These are phyloP conservation scores for Fraxinus excelsior DNA, from an alignment of 257 asterid genomes.

Conservation along the genomic window DNA sequence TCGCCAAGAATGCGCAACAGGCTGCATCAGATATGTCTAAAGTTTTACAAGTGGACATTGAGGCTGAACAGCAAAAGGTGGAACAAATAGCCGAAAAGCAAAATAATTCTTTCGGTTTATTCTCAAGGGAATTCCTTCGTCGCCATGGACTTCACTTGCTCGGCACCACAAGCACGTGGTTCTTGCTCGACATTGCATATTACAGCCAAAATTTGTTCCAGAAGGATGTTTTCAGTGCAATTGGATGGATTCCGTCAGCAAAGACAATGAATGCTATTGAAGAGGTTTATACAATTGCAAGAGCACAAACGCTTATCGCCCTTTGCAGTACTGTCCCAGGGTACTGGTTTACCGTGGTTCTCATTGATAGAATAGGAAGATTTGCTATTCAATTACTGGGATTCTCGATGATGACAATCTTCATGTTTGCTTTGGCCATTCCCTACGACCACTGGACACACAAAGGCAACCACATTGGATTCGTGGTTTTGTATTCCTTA, in stretches of 20 bases:
- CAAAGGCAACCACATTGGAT: slow-evolving; percentile 36
- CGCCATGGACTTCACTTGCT: slow-evolving; percentile 34
- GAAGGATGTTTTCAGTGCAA: slow-evolving; percentile 25
- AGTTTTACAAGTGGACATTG: slow-evolving; percentile 30
- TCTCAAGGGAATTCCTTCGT: slow-evolving; percentile 29
- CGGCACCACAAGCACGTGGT: slow-evolving; percentile 35
- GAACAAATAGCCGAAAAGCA: not conserved
- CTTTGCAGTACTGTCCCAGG: slow-evolving; percentile 61
- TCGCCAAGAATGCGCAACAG: slow-evolving; percentile 27
- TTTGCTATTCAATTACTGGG: slow-evolving; percentile 34
- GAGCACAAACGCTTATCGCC: slow-evolving; percentile 49
- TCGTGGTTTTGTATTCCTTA: slow-evolving; percentile 32
- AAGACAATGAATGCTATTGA: slow-evolving; percentile 27
- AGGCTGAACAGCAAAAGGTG: slow-evolving; percentile 17
- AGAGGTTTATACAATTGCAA: slow-evolving; percentile 27
- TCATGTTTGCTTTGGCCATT: slow-evolving; percentile 40
- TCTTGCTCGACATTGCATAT: slow-evolving; percentile 32
- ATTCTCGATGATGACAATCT: slow-evolving; percentile 40
- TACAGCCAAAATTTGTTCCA: slow-evolving; percentile 36
- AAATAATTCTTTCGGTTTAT: slow-evolving; percentile 15
- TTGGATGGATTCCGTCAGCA: slow-evolving; percentile 31
- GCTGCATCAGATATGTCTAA: slow-evolving; percentile 32
- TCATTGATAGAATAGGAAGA: slow-evolving; percentile 37
- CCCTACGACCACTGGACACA: slow-evolving; percentile 42
- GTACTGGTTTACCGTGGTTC: slow-evolving; percentile 43